A percentile compares a stretch with the other conserved stretches of the same genome.
Evolutionary conservation across 1,284 basidiomycete species (phyloP).

Genomic region (Hemileia vastatrix): DNA sequence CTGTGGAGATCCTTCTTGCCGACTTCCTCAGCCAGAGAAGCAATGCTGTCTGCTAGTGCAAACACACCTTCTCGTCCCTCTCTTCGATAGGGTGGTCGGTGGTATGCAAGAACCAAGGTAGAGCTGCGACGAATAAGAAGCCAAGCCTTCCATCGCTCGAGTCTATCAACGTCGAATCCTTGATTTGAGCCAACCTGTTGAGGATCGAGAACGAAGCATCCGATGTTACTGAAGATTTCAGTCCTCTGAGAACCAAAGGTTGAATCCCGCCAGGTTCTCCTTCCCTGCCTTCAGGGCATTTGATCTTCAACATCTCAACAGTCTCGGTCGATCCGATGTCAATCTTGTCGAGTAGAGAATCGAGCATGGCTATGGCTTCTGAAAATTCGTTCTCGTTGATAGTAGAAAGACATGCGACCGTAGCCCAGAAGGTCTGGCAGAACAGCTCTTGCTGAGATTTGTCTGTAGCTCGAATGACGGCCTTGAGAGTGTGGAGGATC

Average conservation of each 20-base stretch:
- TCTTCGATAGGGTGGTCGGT: conserved; percentile 62
- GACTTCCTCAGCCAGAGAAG: conserved; percentile 60
- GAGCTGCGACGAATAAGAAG: conserved; percentile 67
- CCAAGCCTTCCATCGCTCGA: conserved; percentile 61
- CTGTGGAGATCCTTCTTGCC: conserved; percentile 66
- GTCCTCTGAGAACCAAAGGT: conserved; percentile 63
- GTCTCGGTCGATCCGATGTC: conserved; percentile 61
- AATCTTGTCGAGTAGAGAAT: conserved; percentile 60
- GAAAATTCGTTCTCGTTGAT: conserved; percentile 72
- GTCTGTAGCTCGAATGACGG: conserved; percentile 56
- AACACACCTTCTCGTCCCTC: conserved; percentile 56
- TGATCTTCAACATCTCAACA: conserved; percentile 57
- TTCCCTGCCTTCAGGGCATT: conserved; percentile 64
- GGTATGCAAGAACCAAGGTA: conserved; percentile 82
- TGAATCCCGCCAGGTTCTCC: conserved; percentile 59
- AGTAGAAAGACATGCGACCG: conserved; percentile 69
- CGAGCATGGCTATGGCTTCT: conserved; percentile 60
- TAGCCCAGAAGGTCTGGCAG: conserved; percentile 80
- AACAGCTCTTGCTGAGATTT: conserved; percentile 55
- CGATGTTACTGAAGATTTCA: conserved; percentile 68
- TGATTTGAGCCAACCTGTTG: conserved; percentile 56
- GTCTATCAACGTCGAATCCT: conserved; percentile 63
- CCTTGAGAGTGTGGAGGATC: conserved; percentile 66
- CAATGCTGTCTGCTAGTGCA: conserved; percentile 66
- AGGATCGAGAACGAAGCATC: conserved; percentile 61